A percentile compares a stretch with the other conserved stretches of the same genome.
Conservation (phyloP, 2,329 filamentous ascomycete genomes). For the Dothideomycetes sp. region DNA sequence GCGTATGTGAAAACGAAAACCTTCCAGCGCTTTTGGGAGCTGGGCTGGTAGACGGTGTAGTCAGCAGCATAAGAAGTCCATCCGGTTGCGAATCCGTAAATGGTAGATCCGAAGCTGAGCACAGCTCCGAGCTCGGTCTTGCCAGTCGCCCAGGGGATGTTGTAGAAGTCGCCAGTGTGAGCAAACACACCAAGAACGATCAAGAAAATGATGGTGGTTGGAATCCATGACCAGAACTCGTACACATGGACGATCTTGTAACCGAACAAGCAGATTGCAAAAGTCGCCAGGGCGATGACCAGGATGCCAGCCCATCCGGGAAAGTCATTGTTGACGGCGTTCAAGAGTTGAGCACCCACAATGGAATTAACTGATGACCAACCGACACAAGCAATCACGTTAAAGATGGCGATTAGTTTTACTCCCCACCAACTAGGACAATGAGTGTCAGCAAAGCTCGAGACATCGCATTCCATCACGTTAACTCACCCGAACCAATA, state of each 20-base stretch:
- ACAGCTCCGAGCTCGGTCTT: constrained; percentile 50
- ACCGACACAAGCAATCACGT: constrained; percentile 61
- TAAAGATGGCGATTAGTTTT: constrained; percentile 59
- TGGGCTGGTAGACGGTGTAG: constrained; percentile 71
- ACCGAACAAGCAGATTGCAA: constrained; percentile 63
- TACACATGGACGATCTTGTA: constrained; percentile 70
- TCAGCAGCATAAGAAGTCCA: constrained; percentile 70
- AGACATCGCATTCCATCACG: no score
- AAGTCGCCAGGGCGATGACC: constrained; percentile 59
- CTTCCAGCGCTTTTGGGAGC: constrained; percentile 47
- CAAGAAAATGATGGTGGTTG: constrained; percentile 63
- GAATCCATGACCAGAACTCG: constrained; percentile 67
- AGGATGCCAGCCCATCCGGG: constrained; percentile 67
- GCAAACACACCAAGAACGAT: constrained; percentile 61
- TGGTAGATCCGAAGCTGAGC: constrained; percentile 56
- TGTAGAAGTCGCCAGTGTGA: constrained; percentile 55
- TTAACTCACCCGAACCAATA: constrained; percentile 65
- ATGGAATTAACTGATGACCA: constrained; percentile 73
- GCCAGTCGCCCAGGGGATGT: constrained; percentile 52
- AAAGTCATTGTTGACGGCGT: constrained; percentile 60
- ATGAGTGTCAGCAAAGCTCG: no score
- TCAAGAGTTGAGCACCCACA: constrained; percentile 67
- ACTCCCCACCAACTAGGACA: constrained; percentile 65
- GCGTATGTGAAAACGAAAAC: constrained; percentile 61
- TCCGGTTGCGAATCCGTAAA: constrained; percentile 61